These are phyloP conservation scores for Lasiodiplodia gonubiensis DNA, from an alignment of 2,329 filamentous ascomycete species.

Conservation along the genomic window DNA sequence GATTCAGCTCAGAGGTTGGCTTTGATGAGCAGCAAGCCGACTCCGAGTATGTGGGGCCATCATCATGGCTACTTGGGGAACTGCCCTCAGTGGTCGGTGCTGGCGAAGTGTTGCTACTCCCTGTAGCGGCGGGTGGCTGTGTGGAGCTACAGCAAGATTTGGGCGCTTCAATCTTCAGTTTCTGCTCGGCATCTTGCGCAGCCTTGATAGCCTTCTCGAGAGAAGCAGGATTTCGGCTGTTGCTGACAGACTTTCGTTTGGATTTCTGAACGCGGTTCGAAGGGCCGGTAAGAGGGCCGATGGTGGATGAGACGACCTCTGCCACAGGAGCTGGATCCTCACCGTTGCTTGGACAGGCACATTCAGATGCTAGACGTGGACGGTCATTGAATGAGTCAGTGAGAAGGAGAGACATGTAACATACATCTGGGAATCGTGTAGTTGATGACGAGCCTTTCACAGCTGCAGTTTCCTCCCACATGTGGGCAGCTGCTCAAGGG, in stretches of 20 bases:
- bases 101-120: conserved; percentile 16
- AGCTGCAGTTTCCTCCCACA: conserved; percentile 66
- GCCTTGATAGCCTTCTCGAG: conserved; percentile 45
- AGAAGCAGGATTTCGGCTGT: conserved; percentile 36
- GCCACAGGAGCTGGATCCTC: conserved; percentile 22
- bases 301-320: conserved; percentile 17
- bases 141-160: conserved; percentile 24
- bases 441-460: conserved; percentile 63
- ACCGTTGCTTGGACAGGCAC: conserved; percentile 40
- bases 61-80: conserved; percentile 14
- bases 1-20: neutral
- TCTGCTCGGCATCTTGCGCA: conserved; percentile 13
- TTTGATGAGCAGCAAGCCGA: conserved; percentile 2
- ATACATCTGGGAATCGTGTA: conserved; percentile 50
- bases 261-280: conserved; percentile 42
- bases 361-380: conserved; percentile 39
- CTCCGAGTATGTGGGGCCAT: neutral
- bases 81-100: conserved; percentile 6
- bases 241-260: conserved; percentile 37
- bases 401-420: conserved; percentile 12
- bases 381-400: conserved; percentile 3
- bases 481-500: conserved; percentile 74
- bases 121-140: neutral
- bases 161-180: neutral
- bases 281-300: conserved; percentile 3